Conservation (phyloP, 2,329 filamentous ascomycete genomes). For the Colletotrichum musae region DNA sequence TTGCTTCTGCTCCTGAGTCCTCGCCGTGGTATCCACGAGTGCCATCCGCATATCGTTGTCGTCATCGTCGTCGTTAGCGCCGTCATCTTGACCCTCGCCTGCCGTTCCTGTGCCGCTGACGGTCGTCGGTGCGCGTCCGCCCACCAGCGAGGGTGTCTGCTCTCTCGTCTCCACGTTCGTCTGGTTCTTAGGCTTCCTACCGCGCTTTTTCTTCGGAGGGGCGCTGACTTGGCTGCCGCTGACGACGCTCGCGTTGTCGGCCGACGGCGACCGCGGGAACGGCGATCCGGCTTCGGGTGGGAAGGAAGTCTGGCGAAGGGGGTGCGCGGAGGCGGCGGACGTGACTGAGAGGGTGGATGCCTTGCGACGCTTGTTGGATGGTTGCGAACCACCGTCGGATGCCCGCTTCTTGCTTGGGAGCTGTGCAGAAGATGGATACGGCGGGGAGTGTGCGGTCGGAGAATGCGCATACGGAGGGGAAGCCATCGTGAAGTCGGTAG, state of each 20-base stretch:
- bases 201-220: slow-evolving; percentile 70
- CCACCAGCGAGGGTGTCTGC: slow-evolving; percentile 57
- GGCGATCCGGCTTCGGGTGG: slow-evolving; percentile 74
- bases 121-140: slow-evolving; percentile 61
- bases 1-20: slow-evolving; percentile 77
- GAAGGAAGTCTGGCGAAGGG: slow-evolving; percentile 86
- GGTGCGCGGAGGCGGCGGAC: slow-evolving; percentile 70
- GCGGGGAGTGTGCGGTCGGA: slow-evolving; percentile 69
- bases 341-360: slow-evolving; percentile 73
- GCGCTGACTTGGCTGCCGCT: slow-evolving; percentile 72
- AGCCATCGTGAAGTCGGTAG: slow-evolving; percentile 59
- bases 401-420: slow-evolving; percentile 75
- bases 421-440: slow-evolving; percentile 64
- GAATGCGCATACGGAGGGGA: slow-evolving; percentile 69
- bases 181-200: slow-evolving; percentile 72
- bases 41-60: slow-evolving; percentile 64
- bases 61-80: slow-evolving; percentile 71
- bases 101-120: slow-evolving; percentile 57
- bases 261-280: slow-evolving; percentile 75
- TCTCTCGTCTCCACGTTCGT: slow-evolving; percentile 61
- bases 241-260: slow-evolving; percentile 72
- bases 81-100: slow-evolving; percentile 61
- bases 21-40: slow-evolving; percentile 70
- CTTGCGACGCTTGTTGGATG: slow-evolving; percentile 77
- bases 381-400: slow-evolving; percentile 66